These are phyloP conservation scores for Golubevia sp. DNA, from an alignment of 1,284 basidiomycete genomes.

Conservation along the genomic window DNA sequence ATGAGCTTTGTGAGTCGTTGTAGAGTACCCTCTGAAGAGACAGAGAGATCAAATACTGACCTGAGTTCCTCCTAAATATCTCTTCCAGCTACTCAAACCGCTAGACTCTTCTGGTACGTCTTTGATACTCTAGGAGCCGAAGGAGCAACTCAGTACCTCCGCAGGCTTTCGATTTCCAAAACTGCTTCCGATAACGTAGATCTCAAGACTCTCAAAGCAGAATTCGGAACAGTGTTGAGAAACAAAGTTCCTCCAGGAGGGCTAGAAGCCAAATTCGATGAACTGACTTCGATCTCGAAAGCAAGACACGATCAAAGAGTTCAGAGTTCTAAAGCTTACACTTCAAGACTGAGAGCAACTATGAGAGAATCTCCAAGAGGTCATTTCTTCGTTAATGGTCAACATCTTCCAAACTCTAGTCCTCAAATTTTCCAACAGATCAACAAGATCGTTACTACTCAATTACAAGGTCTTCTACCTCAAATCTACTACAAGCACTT, in stretches of 20 bases:
- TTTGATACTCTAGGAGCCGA: conserved; percentile 21
- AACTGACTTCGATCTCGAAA: neutral
- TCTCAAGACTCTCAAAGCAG: neutral
- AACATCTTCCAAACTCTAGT: conserved; percentile 29
- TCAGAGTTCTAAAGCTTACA: neutral
- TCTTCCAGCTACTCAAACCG: conserved; percentile 18
- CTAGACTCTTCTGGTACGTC: conserved; percentile 37
- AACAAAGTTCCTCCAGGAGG: neutral
- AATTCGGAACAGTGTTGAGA: neutral
- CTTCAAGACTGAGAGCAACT: neutral
- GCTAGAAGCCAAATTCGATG: neutral
- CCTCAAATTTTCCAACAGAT: conserved; percentile 14
- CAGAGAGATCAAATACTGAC: conserved; percentile 3
- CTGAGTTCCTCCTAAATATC: neutral
- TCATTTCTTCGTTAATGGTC: conserved; percentile 48
- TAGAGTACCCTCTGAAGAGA: neutral
- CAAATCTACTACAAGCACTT: neutral
- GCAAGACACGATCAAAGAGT: neutral
- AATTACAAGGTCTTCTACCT: neutral
- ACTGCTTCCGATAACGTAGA: neutral
- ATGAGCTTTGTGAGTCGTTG: conserved; percentile 9
- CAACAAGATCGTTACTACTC: neutral
- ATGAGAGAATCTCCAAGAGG: conserved; percentile 13
- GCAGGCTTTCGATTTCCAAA: conserved; percentile 9
- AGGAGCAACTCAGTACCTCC: conserved; percentile 21